Conservation (phyloP, 257 asterid genomes). For the Solanum habrochaites region DNA sequence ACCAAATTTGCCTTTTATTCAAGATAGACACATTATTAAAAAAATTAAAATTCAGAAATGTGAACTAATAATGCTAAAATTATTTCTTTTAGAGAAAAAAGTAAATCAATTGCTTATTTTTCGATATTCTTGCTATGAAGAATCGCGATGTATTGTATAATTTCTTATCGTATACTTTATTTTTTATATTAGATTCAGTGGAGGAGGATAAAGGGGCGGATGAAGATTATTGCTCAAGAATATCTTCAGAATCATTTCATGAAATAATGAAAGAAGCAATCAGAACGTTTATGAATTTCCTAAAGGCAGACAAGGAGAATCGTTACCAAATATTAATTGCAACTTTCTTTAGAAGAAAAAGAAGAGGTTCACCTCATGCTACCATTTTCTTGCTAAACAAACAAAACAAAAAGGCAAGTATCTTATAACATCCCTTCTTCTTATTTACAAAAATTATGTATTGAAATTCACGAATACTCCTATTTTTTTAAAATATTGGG, state of each 20-base stretch:
- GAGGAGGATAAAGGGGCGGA: constrained; percentile 39
- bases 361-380: constrained; percentile 46
- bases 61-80: neutral
- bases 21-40: neutral
- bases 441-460: neutral
- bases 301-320: constrained; percentile 67
- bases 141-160: neutral
- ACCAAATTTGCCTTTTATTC: neutral
- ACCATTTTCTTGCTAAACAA: constrained; percentile 43
- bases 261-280: constrained; percentile 67
- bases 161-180: neutral
- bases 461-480: neutral
- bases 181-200: constrained; percentile 22
- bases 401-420: constrained; percentile 56
- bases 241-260: constrained; percentile 63
- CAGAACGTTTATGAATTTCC: constrained; percentile 74
- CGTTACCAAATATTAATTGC: constrained; percentile 38
- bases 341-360: constrained; percentile 47
- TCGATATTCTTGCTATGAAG: neutral
- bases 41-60: neutral
- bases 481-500: neutral
- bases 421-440: neutral
- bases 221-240: constrained; percentile 48
- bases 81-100: neutral
- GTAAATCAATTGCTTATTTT: neutral